Evolutionary conservation across 345 rosid species (phyloP), one percentile per base, ranked within the genome.

Genomic region (Sapria himalayana): DNA sequence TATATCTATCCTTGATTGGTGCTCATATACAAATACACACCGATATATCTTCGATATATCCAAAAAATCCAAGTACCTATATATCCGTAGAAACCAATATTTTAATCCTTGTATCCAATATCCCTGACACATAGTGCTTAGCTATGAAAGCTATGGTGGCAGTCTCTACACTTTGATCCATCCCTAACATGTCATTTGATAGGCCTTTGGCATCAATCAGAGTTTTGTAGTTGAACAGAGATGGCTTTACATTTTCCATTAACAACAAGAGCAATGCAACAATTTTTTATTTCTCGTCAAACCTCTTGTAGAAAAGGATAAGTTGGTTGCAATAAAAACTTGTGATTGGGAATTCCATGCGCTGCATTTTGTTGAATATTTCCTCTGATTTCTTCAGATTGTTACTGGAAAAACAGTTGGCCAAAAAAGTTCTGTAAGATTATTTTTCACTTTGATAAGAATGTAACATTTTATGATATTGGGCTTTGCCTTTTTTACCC

Each of bases 241-340:
- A 41, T 12, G 93, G 93, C 66, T 73, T 84, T 37, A 84, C 64
- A 46, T 75, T 63, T 70, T 91, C 93, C 59, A 77, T 80, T 74
- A 82, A 95, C 95, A 91, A 79, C 43, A 84, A 58, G 23, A 77
- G 44, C 56, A 91, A 60, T 12, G 84, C 67, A 48, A 79, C 93
- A 51, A 81, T 71, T 40, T 82, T 77, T 59, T 77, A 82, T 72
- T 77, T 80, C 59, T 57, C 78, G 70, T 91, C 92, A 36, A 58
- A 25, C 43, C 78, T 71, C 68, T 71, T 76, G 58, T 89, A 79
- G 20, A 89, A 81, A 13, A 84, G 71, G 22, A 91, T 78, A 61
- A 91, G 61, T 80, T 84, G 99, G 58, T 91, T 72, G 50, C 95
- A 91, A 45, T 86, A 52, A 58, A 91, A 91, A 39, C 62, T 12